phyloP scores from a whole-genome alignment of 345 rosid species.

The Brassica cretica region DNA sequence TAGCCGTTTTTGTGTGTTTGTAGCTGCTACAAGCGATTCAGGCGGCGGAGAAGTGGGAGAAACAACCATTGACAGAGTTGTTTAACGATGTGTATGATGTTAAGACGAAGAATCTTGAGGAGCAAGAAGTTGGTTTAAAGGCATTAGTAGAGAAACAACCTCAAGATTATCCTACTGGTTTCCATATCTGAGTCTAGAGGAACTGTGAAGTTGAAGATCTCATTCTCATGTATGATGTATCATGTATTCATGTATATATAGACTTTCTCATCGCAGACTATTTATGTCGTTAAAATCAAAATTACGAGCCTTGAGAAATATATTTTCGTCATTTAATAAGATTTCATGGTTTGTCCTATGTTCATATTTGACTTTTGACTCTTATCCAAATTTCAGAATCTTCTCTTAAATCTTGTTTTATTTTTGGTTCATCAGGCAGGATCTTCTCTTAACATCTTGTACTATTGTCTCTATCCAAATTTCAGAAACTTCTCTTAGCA shows the following conservation, averaged over 20 bases:
- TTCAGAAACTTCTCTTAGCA: no score
- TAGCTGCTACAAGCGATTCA: conserved; percentile 70
- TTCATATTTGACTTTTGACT: background rate
- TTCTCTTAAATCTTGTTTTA: background rate
- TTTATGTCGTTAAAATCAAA: background rate
- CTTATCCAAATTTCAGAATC: background rate
- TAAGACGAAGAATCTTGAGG: conserved; percentile 52
- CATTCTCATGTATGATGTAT: background rate
- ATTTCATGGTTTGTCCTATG: background rate
- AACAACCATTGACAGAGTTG: conserved; percentile 57
- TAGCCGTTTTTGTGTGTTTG: conserved; percentile 21
- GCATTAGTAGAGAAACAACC: conserved; percentile 51
- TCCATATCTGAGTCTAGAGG: conserved; percentile 41
- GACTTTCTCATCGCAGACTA: background rate
- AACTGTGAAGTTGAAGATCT: conserved; percentile 3
- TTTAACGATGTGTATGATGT: conserved; percentile 69
- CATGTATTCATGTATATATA: background rate
- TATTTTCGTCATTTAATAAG: background rate
- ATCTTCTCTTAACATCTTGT: no score
- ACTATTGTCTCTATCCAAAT: no score
- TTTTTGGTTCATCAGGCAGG: background rate
- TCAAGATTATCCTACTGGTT: conserved; percentile 57
- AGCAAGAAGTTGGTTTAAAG: conserved; percentile 61
- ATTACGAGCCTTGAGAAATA: background rate
- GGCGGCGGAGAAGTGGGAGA: conserved; percentile 59